phyloP scores from a whole-genome alignment of 1,284 basidiomycete genomes.

The Melampsora americana region DNA sequence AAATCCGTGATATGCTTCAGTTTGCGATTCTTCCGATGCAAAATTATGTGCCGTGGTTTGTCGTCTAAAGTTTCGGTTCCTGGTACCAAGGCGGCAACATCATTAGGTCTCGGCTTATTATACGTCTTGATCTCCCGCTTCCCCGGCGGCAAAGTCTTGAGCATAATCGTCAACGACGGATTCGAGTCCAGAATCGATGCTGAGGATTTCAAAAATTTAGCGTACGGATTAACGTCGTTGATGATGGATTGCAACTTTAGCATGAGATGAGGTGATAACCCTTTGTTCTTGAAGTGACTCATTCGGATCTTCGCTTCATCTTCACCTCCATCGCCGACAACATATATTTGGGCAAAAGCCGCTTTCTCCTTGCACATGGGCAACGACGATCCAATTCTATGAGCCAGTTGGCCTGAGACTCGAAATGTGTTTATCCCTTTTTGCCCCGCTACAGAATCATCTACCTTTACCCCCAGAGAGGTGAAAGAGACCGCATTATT shows the following conservation, averaged over 20 bases:
- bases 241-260: not conserved
- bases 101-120: not conserved
- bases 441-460: not conserved
- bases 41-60: not conserved
- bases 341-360: no score
- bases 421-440: not conserved
- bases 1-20: not conserved
- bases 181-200: no score
- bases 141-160: no score
- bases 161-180: no score
- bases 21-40: not conserved
- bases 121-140: not conserved
- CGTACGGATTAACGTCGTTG: slow-evolving; percentile 10
- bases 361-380: no score
- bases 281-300: not conserved
- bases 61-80: not conserved
- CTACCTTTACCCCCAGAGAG: not conserved
- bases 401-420: not conserved
- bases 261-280: not conserved
- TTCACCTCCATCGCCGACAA: no score
- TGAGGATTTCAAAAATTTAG: not conserved
- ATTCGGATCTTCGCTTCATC: not conserved
- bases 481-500: slow-evolving; percentile 17
- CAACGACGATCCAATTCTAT: no score
- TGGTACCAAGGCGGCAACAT: not conserved